These are phyloP conservation scores for Chaetomium fimeti DNA, from an alignment of 495 filamentous ascomycete genomes.

Conservation along the genomic window DNA sequence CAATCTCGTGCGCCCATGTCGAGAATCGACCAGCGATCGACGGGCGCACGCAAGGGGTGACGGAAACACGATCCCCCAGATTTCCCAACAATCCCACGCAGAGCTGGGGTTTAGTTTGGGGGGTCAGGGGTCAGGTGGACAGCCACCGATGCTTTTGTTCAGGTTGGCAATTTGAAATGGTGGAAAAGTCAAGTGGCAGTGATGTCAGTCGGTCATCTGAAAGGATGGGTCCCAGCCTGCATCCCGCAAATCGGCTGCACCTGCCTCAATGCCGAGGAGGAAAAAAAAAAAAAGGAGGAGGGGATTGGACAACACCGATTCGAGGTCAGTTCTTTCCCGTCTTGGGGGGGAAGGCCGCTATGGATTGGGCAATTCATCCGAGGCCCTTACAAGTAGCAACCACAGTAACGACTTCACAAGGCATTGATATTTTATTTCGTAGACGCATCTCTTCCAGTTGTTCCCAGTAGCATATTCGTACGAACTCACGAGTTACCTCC, in stretches of 20 bases:
- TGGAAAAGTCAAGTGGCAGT: neutral
- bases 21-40: conserved; percentile 10
- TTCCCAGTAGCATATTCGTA: no score
- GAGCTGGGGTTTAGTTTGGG: neutral
- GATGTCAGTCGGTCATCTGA: neutral
- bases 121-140: neutral
- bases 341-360: neutral
- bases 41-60: conserved; percentile 2
- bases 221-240: neutral
- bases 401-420: no score
- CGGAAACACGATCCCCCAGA: conserved; percentile 17
- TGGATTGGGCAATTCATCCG: conserved; percentile 2
- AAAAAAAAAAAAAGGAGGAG: no score
- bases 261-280: neutral
- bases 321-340: neutral
- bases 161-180: neutral
- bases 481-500: no score
- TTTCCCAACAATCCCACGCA: conserved; percentile 9
- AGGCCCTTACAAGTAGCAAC: no score
- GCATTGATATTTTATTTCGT: no score
- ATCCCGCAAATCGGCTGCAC: neutral
- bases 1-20: conserved; percentile 16
- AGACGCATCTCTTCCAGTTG: no score
- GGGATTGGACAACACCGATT: neutral
- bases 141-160: neutral